Evolutionary conservation across 805 yeast genomes (phyloP).

Genomic region (Wickerhamiella sergipiensis): DNA sequence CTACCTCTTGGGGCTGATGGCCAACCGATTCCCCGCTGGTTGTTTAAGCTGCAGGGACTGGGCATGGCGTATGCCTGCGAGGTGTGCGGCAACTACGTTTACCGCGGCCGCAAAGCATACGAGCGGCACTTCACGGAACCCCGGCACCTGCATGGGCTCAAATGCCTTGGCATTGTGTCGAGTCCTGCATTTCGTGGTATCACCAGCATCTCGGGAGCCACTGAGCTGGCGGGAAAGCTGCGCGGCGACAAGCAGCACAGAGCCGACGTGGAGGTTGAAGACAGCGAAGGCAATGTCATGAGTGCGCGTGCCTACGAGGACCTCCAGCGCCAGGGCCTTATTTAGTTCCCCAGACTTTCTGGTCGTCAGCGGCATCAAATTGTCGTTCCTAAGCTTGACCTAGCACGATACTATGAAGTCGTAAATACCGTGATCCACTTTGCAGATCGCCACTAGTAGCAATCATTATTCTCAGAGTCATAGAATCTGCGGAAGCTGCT

Average conservation of each 20-base stretch:
- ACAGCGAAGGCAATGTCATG: slow-evolving; percentile 88
- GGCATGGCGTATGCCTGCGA: slow-evolving; percentile 65
- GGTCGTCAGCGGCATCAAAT: too few relatives aligned
- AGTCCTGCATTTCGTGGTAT: slow-evolving; percentile 53
- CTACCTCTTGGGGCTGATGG: slow-evolving; percentile 83
- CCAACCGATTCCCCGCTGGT: slow-evolving; percentile 84
- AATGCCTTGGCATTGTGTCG: slow-evolving; percentile 50
- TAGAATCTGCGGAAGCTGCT: too few relatives aligned
- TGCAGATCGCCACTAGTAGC: too few relatives aligned
- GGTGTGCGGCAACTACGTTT: slow-evolving; percentile 64
- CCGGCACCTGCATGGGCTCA: slow-evolving; percentile 60
- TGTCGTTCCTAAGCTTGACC: too few relatives aligned
- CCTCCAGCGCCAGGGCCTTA: slow-evolving; percentile 72
- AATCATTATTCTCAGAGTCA: too few relatives aligned
- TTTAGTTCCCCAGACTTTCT: slow-evolving; percentile 28
- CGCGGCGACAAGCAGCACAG: slow-evolving; percentile 27
- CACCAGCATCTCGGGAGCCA: slow-evolving; percentile 53
- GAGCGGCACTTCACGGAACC: slow-evolving; percentile 62
- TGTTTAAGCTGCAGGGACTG: slow-evolving; percentile 78
- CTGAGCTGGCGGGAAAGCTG: slow-evolving; percentile 31
- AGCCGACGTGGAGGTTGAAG: slow-evolving; percentile 68
- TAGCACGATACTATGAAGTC: too few relatives aligned
- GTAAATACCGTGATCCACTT: too few relatives aligned
- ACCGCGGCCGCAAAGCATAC: slow-evolving; percentile 60
- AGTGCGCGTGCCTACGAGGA: slow-evolving; percentile 70